Evolutionary conservation across 1,139 yeast genomes (phyloP).

Genomic region (Pichia sp.): DNA sequence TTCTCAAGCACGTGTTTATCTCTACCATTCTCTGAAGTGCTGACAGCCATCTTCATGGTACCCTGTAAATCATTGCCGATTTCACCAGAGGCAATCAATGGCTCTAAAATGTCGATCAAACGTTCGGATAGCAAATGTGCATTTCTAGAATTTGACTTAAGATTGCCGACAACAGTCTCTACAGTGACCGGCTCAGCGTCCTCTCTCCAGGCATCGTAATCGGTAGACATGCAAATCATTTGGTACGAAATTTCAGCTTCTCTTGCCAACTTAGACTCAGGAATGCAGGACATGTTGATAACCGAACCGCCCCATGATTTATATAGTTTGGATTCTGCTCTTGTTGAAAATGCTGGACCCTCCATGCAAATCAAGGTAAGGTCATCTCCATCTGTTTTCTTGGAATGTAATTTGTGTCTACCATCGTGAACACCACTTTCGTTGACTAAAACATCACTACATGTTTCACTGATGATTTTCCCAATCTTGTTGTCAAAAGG

Average conservation of each 20-base stretch:
- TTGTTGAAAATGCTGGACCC: constrained; percentile 95
- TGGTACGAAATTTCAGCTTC: constrained; percentile 97
- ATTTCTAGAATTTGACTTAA: constrained; percentile 81
- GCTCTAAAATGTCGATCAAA: constrained; percentile 63
- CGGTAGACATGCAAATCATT: constrained; percentile 98
- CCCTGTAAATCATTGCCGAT: constrained; percentile 72
- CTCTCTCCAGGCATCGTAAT: constrained; percentile 97
- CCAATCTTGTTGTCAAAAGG: constrained; percentile 82
- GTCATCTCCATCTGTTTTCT: constrained; percentile 57
- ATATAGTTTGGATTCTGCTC: constrained; percentile 93
- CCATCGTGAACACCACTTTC: constrained; percentile 31
- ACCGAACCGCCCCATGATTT: constrained; percentile 90
- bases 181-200: constrained; percentile 95
- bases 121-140: constrained; percentile 75
- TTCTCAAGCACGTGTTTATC: constrained; percentile 69
- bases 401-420: constrained; percentile 48
- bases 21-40: constrained; percentile 75
- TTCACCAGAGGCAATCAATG: constrained; percentile 52
- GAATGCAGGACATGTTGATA: constrained; percentile 93
- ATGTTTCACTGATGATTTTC: constrained; percentile 55
- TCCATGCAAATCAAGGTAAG: constrained; percentile 93
- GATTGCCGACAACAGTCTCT: constrained; percentile 88
- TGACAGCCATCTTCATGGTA: constrained; percentile 73
- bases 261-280: constrained; percentile 93
- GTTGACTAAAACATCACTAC: constrained; percentile 46